These are phyloP conservation scores for Rhynchosporium secalis DNA, from an alignment of 2,329 filamentous ascomycete genomes.

Conservation along the genomic window DNA sequence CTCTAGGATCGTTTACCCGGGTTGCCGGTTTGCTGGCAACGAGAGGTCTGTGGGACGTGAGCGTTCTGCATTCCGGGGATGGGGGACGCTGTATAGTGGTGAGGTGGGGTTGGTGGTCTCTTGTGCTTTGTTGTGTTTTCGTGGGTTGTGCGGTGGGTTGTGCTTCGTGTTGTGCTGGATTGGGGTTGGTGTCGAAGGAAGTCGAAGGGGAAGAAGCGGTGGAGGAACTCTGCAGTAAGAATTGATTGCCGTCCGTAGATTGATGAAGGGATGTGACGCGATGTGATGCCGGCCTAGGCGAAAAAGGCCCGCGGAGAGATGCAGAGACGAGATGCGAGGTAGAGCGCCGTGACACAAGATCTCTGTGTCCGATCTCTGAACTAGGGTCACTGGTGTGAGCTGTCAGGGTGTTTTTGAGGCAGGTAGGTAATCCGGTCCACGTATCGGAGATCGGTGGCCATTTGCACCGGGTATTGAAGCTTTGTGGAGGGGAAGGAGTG, in stretches of 20 bases:
- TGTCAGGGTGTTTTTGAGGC: not conserved
- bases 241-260: not conserved
- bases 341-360: slow-evolving; percentile 12
- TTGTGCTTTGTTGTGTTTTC: no score
- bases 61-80: not conserved
- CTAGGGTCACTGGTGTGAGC: slow-evolving; percentile 12
- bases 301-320: slow-evolving; percentile 11
- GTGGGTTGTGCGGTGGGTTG: no score
- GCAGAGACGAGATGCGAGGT: not conserved
- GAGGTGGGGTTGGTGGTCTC: not conserved
- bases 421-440: not conserved
- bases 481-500: not conserved
- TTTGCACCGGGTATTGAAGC: not conserved
- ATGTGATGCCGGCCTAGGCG: not conserved
- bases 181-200: not conserved
- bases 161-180: no score
- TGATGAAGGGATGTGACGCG: not conserved
- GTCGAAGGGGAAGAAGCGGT: slow-evolving; percentile 4
- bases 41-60: not conserved
- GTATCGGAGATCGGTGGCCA: slow-evolving; percentile 5
- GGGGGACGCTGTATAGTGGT: not conserved
- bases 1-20: slow-evolving; percentile 16
- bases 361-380: slow-evolving; percentile 18
- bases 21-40: slow-evolving; percentile 21
- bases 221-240: not conserved